Percentiles rank a stretch among this genome's conserved stretches.
phyloP scores from a whole-genome alignment of 352 stramenopile genomes.

The Plasmopara halstedii region DNA sequence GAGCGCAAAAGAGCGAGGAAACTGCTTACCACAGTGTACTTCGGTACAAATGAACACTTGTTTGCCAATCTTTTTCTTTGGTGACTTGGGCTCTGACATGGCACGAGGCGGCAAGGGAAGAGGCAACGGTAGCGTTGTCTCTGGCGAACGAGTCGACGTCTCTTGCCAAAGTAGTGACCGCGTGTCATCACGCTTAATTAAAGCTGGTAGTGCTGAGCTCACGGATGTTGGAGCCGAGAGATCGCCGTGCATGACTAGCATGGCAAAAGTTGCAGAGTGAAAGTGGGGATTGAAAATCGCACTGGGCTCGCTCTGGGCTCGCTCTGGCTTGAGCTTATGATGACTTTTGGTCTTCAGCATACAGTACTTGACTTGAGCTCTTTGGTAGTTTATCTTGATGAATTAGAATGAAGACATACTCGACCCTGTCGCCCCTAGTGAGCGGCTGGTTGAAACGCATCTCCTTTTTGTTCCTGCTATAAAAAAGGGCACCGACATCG shows the following conservation, averaged over 20 bases:
- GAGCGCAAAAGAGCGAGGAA: slow-evolving; percentile 77
- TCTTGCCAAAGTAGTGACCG: slow-evolving; percentile 10
- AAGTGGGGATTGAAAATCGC: slow-evolving; percentile 4
- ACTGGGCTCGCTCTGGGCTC: background rate
- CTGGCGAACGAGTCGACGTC: background rate
- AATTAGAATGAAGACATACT: background rate
- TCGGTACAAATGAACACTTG: slow-evolving; percentile 69
- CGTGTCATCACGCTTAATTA: slow-evolving; percentile 13
- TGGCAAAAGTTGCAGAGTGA: slow-evolving; percentile 34
- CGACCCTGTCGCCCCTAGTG: slow-evolving; percentile 11
- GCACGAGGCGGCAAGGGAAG: background rate
- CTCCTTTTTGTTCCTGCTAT: slow-evolving; percentile 19
- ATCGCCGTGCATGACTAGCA: slow-evolving; percentile 25
- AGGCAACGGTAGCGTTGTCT: background rate
- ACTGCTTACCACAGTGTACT: slow-evolving; percentile 77
- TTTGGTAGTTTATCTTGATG: background rate
- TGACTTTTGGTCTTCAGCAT: background rate
- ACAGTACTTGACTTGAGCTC: slow-evolving; percentile 2
- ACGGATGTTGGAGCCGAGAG: background rate
- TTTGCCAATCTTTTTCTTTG: slow-evolving; percentile 35
- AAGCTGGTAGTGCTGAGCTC: slow-evolving; percentile 5
- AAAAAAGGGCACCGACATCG: slow-evolving; percentile 3
- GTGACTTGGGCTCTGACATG: slow-evolving; percentile 5
- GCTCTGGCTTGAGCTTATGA: background rate
- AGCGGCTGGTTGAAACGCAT: slow-evolving; percentile 13